Evolutionary conservation across 257 asterid species (phyloP).

Genomic region (Scutellaria minor): DNA sequence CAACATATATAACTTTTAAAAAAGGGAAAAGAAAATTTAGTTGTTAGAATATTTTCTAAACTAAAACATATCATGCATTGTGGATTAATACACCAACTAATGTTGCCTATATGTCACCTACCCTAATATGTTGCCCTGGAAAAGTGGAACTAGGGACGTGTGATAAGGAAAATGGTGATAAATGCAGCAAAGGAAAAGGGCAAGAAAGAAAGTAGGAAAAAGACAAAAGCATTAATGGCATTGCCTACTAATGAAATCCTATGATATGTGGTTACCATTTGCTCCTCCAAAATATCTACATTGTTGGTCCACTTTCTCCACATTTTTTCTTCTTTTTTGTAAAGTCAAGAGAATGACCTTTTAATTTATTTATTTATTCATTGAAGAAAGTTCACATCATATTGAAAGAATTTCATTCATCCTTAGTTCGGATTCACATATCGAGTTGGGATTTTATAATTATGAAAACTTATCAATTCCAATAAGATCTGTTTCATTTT

Average conservation of each 20-base stretch:
- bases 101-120: too few species aligned
- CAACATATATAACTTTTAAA: too few species aligned
- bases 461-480: too few species aligned
- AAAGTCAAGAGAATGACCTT: not conserved
- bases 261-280: constrained; percentile 34
- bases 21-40: too few species aligned
- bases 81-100: too few species aligned
- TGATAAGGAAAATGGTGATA: constrained; percentile 14
- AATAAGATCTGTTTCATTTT: too few species aligned
- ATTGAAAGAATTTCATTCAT: not conserved
- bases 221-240: constrained; percentile 36
- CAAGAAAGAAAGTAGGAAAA: constrained; percentile 13
- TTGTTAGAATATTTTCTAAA: too few species aligned
- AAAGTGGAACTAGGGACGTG: constrained; percentile 19
- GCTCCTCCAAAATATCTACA: constrained; percentile 36
- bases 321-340: not conserved
- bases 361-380: too few species aligned
- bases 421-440: not conserved
- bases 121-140: not conserved
- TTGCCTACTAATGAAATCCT: not conserved
- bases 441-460: too few species aligned
- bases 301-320: constrained; percentile 31
- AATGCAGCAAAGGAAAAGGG: constrained; percentile 29
- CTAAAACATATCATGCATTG: too few species aligned
- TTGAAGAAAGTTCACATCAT: not conserved